Evolutionary conservation across 768 basidiomycete genomes (phyloP).

Genomic region (Pilatotrama ljubarskyi): DNA sequence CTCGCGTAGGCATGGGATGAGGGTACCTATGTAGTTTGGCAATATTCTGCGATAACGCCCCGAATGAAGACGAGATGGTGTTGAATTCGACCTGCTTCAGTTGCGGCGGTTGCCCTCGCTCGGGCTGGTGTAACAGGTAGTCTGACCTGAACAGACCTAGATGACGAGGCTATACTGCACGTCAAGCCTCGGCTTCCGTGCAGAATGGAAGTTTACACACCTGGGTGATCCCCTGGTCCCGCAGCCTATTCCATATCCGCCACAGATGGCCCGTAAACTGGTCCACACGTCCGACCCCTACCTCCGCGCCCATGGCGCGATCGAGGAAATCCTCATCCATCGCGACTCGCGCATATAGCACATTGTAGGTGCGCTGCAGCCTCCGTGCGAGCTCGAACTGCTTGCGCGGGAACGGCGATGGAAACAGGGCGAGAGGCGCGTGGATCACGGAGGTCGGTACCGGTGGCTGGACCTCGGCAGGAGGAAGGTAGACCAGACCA

Average conservation of each 20-base stretch:
- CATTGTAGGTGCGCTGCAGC: conserved; percentile 80
- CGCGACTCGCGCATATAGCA: conserved; percentile 82
- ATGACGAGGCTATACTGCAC: conserved; percentile 61
- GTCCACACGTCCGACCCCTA: conserved; percentile 80
- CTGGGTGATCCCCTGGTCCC: conserved; percentile 62
- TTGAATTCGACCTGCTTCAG: conserved; percentile 99
- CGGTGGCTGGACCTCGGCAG: conserved; percentile 44
- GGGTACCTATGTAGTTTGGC: conserved; percentile 76
- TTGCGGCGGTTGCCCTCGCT: conserved; percentile 35
- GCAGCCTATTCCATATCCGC: conserved; percentile 78
- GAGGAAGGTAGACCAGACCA: conserved; percentile 81
- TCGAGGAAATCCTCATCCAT: conserved; percentile 81
- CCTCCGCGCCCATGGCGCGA: conserved; percentile 74
- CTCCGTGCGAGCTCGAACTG: conserved; percentile 65
- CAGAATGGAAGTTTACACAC: conserved; percentile 30
- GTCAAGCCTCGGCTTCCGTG: conserved; percentile 29
- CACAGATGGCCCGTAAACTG: conserved; percentile 85
- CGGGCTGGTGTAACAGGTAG: conserved; percentile 76
- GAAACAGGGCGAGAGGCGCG: conserved; percentile 87
- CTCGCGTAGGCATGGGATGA: background rate
- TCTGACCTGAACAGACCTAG: conserved; percentile 94
- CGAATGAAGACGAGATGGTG: conserved; percentile 92
- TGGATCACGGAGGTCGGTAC: conserved; percentile 77
- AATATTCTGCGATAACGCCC: conserved; percentile 65
- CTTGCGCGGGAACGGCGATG: conserved; percentile 77